Base-by-base conservation (phyloP, 2,329 filamentous ascomycete genomes). In the Exophiala alcalophila region DNA sequence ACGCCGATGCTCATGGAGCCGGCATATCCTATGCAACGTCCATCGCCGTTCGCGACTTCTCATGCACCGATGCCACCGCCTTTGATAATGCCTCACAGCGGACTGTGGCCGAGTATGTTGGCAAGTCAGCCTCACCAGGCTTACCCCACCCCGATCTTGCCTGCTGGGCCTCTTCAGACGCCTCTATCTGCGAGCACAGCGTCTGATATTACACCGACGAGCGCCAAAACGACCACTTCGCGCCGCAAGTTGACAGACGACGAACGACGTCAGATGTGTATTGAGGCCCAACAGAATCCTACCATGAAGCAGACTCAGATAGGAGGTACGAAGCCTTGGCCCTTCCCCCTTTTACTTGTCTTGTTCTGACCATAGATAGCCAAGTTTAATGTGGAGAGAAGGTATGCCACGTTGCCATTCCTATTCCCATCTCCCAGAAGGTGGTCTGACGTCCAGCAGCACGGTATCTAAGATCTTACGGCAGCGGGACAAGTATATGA, bases 381-480 rank as follows among this genome's bases (percentile, higher is more conserved):
- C 46, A 81, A 89, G 62, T 98, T 98, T 68, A 91, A 90, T 24
- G 92, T 98, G 38, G 92, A 98, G 70, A 75, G 92, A 83, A 97
- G 92, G 92, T 97, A 81, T 51, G 51, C 52, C 44, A 26, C n/a
- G n/a, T n/a, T n/a, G n/a, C n/a, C n/a, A n/a, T n/a, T n/a, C n/a
- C n/a, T n/a, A n/a, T n/a, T n/a, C n/a, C n/a, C n/a, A n/a, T n/a
- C n/a, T n/a, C n/a, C n/a, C n/a, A n/a, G n/a, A n/a, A n/a, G n/a
- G 47, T 14, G 5, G 18, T 18, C 49, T 52, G 24, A 52, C 30
- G 14, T 15, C 33, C 36, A 59, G 43, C 64, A 98, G 92, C 70
- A 98, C 92, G 34, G 92, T 98, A n/a, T 98, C 92, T 40, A 98
- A 98, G 64, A 92, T 97, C 41, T 68, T 98, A 53, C 83, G 91